These are phyloP conservation scores for Apostasia ramifera DNA, from an alignment of 106 monocot genomes.

Conservation along the genomic window DNA sequence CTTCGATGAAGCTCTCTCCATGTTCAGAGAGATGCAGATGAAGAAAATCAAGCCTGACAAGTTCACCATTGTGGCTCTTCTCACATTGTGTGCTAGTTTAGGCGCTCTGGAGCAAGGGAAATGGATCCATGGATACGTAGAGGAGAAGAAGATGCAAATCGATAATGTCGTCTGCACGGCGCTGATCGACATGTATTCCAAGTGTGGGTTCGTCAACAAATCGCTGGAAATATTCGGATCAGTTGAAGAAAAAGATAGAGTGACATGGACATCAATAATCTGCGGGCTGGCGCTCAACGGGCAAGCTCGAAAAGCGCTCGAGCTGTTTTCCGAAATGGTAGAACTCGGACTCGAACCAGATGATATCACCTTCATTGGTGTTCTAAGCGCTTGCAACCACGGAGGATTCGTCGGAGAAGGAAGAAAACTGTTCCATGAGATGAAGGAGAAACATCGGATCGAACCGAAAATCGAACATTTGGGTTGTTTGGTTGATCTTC, in stretches of 20 bases:
- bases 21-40: constrained; percentile 40
- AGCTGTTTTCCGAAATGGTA: constrained; percentile 41
- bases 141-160: constrained; percentile 18
- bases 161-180: constrained; percentile 42
- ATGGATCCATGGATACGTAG: constrained; percentile 35
- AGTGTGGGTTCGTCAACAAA: constrained; percentile 38
- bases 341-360: constrained; percentile 27
- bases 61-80: constrained; percentile 35
- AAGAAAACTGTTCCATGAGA: constrained; percentile 20
- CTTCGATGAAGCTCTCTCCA: constrained; percentile 25
- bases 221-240: constrained; percentile 34
- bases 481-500: constrained; percentile 58
- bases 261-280: constrained; percentile 42
- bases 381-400: constrained; percentile 57
- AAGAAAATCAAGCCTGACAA: constrained; percentile 30
- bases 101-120: constrained; percentile 45
- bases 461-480: constrained; percentile 50
- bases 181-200: constrained; percentile 42
- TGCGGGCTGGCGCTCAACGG: constrained; percentile 48
- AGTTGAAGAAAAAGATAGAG: constrained; percentile 19
- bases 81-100: constrained; percentile 40
- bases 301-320: constrained; percentile 21
- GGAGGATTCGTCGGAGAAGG: constrained; percentile 60
- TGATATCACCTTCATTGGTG: constrained; percentile 55
- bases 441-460: constrained; percentile 29